These are phyloP conservation scores for Pseudocercospora macadamiae DNA, from an alignment of 2,329 filamentous ascomycete species.

Conservation along the genomic window DNA sequence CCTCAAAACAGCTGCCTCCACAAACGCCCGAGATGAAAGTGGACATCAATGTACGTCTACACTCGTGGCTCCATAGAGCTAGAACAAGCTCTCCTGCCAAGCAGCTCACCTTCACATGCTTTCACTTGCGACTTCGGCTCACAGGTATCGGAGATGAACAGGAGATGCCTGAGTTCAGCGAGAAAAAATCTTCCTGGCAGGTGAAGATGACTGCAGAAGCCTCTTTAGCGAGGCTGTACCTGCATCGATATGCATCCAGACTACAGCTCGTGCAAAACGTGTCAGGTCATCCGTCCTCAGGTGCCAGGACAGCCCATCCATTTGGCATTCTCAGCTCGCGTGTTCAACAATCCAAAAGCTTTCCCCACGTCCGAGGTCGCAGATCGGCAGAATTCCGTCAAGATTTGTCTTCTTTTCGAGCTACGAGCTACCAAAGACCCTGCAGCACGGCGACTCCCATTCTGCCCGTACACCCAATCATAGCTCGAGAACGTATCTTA, in stretches of 20 bases:
- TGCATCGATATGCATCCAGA: background rate
- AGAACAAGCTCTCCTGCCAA: conserved; percentile 1
- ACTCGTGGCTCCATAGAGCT: conserved; percentile 1
- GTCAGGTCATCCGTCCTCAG: background rate
- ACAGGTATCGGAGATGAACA: background rate
- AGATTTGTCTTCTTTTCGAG: background rate
- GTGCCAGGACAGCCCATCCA: background rate
- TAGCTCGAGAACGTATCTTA: background rate
- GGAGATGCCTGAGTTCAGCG: background rate
- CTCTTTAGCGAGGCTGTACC: background rate
- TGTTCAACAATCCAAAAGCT: background rate
- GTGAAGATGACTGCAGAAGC: background rate
- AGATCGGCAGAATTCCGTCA: background rate
- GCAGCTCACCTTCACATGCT: background rate
- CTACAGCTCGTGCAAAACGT: background rate
- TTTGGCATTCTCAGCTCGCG: background rate
- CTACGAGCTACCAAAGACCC: background rate
- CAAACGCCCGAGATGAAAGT: conserved; percentile 10
- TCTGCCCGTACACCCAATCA: background rate
- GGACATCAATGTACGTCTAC: background rate
- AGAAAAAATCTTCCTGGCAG: background rate
- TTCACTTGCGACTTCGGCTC: background rate
- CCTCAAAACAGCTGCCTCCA: conserved; percentile 4
- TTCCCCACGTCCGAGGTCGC: background rate
- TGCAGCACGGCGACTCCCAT: background rate